Conservation (phyloP, 192 early-diverging fungal genomes). For the Dimargaris xerosporica region DNA sequence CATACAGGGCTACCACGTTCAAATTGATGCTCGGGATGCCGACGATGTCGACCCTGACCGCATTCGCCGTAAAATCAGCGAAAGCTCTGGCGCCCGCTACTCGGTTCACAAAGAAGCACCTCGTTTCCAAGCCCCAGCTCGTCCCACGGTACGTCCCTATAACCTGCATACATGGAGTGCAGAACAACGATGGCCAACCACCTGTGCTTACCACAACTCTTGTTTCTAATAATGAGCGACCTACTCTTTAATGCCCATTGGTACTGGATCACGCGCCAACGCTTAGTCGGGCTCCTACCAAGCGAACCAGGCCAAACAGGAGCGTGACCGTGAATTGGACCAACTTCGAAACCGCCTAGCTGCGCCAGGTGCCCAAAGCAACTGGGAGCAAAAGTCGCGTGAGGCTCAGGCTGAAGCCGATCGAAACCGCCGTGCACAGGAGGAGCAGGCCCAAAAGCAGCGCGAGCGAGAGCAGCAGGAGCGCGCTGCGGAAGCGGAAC, state of each 20-base stretch:
- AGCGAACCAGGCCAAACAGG: conserved; percentile 23
- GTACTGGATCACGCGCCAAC: conserved; percentile 15
- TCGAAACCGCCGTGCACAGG: too few relatives aligned
- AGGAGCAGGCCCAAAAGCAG: too few relatives aligned
- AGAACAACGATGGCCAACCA: neutral
- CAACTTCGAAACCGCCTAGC: conserved; percentile 19
- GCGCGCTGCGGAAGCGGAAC: conserved; percentile 14
- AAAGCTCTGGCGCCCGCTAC: conserved; percentile 83
- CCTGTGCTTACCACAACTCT: neutral
- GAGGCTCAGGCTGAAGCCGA: too few relatives aligned
- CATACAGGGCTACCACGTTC: conserved; percentile 66
- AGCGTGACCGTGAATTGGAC: conserved; percentile 29
- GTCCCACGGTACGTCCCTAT: conserved; percentile 27
- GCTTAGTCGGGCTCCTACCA: conserved; percentile 13
- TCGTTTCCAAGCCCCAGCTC: conserved; percentile 19
- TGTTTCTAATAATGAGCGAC: neutral
- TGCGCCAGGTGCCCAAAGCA: neutral
- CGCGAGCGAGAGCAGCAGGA: too few relatives aligned
- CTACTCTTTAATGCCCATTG: conserved; percentile 28
- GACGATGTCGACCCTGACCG: conserved; percentile 63
- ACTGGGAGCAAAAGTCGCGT: conserved; percentile 13
- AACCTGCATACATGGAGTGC: too few relatives aligned
- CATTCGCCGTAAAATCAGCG: conserved; percentile 74
- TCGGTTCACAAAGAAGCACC: conserved; percentile 48
- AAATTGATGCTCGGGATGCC: conserved; percentile 72